Evolutionary conservation across 768 basidiomycete species (phyloP).

Genomic region (Auricularia cornea): DNA sequence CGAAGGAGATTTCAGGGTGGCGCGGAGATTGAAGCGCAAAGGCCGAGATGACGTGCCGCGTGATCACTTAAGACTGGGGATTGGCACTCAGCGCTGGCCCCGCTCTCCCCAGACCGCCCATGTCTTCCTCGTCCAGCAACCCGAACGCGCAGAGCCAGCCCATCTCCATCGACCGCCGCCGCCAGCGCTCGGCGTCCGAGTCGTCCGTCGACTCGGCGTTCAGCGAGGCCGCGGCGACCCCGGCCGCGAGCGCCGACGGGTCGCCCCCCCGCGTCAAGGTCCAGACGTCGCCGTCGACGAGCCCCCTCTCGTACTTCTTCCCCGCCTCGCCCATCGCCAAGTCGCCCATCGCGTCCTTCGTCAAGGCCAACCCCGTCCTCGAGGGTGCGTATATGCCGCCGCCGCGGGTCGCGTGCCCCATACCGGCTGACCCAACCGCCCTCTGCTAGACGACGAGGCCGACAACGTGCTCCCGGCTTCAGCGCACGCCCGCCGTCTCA

Average conservation of each 20-base stretch:
- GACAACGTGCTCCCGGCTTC: constrained; percentile 35
- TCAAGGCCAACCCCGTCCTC: constrained; percentile 51
- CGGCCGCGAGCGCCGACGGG: constrained; percentile 26
- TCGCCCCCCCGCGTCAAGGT: constrained; percentile 4
- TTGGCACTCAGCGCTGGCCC: background rate
- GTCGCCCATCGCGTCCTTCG: constrained; percentile 35
- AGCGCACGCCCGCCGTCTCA: constrained; percentile 53
- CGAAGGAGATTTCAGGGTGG: background rate
- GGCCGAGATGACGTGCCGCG: background rate
- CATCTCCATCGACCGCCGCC: constrained; percentile 46
- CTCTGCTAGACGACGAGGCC: constrained; percentile 31
- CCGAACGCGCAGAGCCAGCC: constrained; percentile 55
- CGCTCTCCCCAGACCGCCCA: background rate
- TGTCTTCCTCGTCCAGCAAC: constrained; percentile 6
- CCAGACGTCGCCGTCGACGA: constrained; percentile 38
- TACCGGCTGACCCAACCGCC: too few species aligned
- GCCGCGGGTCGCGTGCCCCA: too few species aligned
- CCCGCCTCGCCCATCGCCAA: constrained; percentile 48
- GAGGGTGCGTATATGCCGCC: constrained; percentile 41
- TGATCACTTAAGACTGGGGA: background rate
- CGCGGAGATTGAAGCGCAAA: background rate
- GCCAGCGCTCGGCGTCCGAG: constrained; percentile 50
- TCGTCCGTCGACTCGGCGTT: constrained; percentile 2
- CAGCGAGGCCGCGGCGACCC: constrained; percentile 27
- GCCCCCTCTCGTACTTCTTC: constrained; percentile 65